These are phyloP conservation scores for Mortierella sp. DNA, from an alignment of 371 early-diverging fungal species.

Conservation along the genomic window DNA sequence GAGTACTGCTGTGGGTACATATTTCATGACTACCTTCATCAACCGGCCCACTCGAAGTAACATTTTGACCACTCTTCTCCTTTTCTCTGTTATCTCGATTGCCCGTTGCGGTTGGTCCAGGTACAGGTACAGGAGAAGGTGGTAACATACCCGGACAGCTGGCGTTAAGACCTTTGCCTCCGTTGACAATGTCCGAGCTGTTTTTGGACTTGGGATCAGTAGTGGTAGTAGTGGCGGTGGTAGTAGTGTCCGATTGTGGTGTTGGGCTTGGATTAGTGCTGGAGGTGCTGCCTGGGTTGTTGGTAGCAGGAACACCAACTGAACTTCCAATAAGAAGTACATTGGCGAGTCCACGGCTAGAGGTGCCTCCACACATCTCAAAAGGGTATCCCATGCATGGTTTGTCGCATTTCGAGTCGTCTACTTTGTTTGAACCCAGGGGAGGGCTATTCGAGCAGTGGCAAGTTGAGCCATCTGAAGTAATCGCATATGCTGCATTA, in stretches of 20 bases:
- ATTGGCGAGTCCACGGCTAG: slow-evolving; percentile 21
- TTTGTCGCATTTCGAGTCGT: slow-evolving; percentile 43
- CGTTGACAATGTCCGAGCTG: slow-evolving; percentile 1
- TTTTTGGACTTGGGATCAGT: slow-evolving; percentile 1
- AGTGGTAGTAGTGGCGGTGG: neutral
- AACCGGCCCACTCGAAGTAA: slow-evolving; percentile 14
- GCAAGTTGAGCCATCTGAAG: slow-evolving; percentile 42
- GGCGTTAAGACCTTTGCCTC: slow-evolving; percentile 31
- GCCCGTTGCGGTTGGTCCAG: slow-evolving; percentile 11
- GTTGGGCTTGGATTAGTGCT: neutral
- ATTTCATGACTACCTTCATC: slow-evolving; percentile 45
- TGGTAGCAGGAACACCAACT: neutral
- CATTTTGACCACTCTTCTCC: slow-evolving; percentile 23
- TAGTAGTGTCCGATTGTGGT: too few species aligned
- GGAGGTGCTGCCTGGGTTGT: neutral
- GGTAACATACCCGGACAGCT: slow-evolving; percentile 42
- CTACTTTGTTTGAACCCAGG: slow-evolving; percentile 36
- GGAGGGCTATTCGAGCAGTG: slow-evolving; percentile 37
- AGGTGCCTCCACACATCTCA: slow-evolving; percentile 48
- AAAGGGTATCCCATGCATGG: slow-evolving; percentile 51
- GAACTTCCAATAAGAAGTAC: slow-evolving; percentile 44
- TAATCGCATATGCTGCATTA: slow-evolving; percentile 36
- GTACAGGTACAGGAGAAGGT: slow-evolving; percentile 3
- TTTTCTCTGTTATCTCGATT: slow-evolving; percentile 14
- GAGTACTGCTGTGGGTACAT: neutral